A percentile compares a stretch with the other conserved stretches of the same genome.
Evolutionary conservation across 2,329 filamentous ascomycete species (phyloP).

Genomic region (Paraphoma sp.): DNA sequence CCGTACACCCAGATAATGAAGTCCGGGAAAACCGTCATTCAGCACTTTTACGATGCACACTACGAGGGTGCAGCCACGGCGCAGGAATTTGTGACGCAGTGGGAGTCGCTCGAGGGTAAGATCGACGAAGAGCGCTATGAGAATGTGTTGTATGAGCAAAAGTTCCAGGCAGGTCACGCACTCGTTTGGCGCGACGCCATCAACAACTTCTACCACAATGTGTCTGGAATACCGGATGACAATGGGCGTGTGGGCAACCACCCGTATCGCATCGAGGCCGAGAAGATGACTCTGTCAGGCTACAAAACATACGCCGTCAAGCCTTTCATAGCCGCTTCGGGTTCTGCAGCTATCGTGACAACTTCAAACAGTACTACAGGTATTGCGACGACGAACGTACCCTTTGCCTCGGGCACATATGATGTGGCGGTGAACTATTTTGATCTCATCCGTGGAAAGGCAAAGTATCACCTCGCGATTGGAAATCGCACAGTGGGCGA

Average conservation of each 20-base stretch:
- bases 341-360: conserved; percentile 63
- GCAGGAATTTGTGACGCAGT: conserved; percentile 63
- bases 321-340: conserved; percentile 67
- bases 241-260: conserved; percentile 64
- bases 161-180: conserved; percentile 72
- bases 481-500: conserved; percentile 60
- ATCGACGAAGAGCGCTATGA: conserved; percentile 68
- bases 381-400: conserved; percentile 56
- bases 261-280: conserved; percentile 72
- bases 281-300: conserved; percentile 66
- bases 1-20: conserved; percentile 68
- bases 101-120: conserved; percentile 62
- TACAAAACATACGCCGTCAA: conserved; percentile 62
- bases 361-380: conserved; percentile 59
- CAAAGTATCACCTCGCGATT: conserved; percentile 63
- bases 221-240: conserved; percentile 66
- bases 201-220: conserved; percentile 67
- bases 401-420: conserved; percentile 62
- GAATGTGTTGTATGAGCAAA: conserved; percentile 64
- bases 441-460: conserved; percentile 65
- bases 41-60: conserved; percentile 71
- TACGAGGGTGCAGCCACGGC: conserved; percentile 66
- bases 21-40: conserved; percentile 71
- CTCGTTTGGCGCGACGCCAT: conserved; percentile 75
- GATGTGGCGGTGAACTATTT: conserved; percentile 72